Conservation (phyloP, 164 flowering plant species). For the Kalanchoe fedtschenkoi region DNA sequence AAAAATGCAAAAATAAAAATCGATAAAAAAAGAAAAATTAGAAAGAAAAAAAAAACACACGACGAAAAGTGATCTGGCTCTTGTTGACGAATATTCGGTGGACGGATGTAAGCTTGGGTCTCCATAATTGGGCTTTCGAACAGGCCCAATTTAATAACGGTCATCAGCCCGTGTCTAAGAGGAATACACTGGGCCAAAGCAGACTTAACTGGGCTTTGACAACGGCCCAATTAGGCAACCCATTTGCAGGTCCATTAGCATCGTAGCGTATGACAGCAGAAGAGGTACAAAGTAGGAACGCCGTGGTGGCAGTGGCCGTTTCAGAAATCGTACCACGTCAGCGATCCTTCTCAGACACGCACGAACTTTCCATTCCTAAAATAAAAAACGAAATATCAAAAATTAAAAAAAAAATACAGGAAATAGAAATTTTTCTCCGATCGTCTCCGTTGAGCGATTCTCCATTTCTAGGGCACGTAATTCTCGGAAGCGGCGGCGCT, state of each 20-base stretch:
- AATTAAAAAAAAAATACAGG: no score
- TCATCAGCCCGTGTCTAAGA: no score
- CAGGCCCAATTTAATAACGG: neutral
- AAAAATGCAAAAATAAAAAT: neutral
- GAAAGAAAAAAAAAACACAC: no score
- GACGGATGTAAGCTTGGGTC: neutral
- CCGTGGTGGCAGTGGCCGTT: constrained; percentile 1
- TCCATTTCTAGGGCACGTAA: no score
- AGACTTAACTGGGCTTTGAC: neutral
- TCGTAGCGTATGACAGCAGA: neutral
- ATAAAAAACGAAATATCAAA: no score
- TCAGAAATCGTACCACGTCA: neutral
- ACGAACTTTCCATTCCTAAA: no score
- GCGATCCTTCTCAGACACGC: no score
- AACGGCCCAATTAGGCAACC: neutral
- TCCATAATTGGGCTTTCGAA: neutral
- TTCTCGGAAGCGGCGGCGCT: neutral
- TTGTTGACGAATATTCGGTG: neutral
- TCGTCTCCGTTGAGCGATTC: neutral
- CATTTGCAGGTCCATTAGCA: neutral
- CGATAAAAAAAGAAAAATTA: neutral
- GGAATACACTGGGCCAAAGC: no score
- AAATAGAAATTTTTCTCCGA: neutral
- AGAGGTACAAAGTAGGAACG: neutral
- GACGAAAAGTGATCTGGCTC: neutral